phyloP scores from a whole-genome alignment of 352 stramenopile species.

The Poterioochromonas sp. region DNA sequence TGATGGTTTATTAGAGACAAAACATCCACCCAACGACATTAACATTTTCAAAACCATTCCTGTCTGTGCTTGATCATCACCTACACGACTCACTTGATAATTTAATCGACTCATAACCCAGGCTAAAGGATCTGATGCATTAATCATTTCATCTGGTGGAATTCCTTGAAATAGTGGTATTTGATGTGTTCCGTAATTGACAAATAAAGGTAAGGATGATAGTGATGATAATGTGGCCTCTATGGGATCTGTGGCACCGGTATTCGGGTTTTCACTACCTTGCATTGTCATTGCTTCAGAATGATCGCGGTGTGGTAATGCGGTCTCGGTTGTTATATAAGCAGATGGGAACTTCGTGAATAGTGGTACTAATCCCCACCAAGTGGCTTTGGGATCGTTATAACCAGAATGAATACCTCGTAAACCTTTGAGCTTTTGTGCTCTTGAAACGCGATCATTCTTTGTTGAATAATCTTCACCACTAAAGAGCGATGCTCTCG shows the following conservation, averaged over 20 bases:
- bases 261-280: neutral
- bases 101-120: neutral
- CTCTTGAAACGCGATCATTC: no score
- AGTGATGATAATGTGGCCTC: neutral
- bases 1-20: neutral
- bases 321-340: neutral
- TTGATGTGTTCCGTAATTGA: conserved; percentile 19
- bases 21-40: neutral
- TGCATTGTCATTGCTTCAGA: neutral
- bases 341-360: neutral
- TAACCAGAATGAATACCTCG: neutral
- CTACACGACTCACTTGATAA: neutral
- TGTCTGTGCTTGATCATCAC: neutral
- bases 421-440: neutral
- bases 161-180: conserved; percentile 11
- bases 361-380: conserved; percentile 18
- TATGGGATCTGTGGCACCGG: neutral
- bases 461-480: no score
- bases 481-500: no score
- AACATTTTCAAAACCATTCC: neutral
- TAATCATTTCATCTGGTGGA: conserved; percentile 3
- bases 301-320: neutral
- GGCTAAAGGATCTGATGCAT: neutral
- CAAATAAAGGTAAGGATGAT: neutral
- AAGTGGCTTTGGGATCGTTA: conserved; percentile 13